Evolutionary conservation across 805 yeast genomes (phyloP).

Genomic region (Scheffersomyces lignosus): DNA sequence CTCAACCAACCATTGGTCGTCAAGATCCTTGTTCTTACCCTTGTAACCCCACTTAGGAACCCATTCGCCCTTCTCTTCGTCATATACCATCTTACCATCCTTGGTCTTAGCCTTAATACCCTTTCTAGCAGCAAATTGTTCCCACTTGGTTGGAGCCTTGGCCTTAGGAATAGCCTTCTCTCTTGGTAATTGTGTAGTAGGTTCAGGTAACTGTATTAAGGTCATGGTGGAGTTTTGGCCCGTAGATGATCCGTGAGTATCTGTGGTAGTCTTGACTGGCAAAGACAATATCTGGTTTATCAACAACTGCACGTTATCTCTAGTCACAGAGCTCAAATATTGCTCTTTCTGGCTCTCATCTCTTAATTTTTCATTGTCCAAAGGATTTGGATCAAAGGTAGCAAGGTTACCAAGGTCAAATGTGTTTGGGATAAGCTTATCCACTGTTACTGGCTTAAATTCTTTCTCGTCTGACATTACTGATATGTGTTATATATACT

Average conservation of each 20-base stretch:
- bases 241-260: slow-evolving; percentile 55
- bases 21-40: slow-evolving; percentile 85
- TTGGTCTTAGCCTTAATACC: slow-evolving; percentile 90
- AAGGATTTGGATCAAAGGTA: slow-evolving; percentile 85
- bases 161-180: slow-evolving; percentile 94
- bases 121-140: slow-evolving; percentile 90
- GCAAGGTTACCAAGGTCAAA: slow-evolving; percentile 91
- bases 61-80: slow-evolving; percentile 92
- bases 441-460: slow-evolving; percentile 79
- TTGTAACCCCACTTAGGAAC: slow-evolving; percentile 98
- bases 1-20: slow-evolving; percentile 94
- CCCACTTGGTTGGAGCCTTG: slow-evolving; percentile 95
- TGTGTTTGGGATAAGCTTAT: slow-evolving; percentile 84
- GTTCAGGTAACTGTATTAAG: slow-evolving; percentile 80
- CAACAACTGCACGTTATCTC: slow-evolving; percentile 91
- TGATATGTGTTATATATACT: background rate
- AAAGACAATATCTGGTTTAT: slow-evolving; percentile 87
- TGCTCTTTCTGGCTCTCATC: slow-evolving; percentile 60
- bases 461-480: slow-evolving; percentile 18
- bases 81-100: slow-evolving; percentile 84
- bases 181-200: slow-evolving; percentile 80
- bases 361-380: slow-evolving; percentile 61
- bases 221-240: slow-evolving; percentile 77
- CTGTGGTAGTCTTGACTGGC: slow-evolving; percentile 87
- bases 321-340: slow-evolving; percentile 61